Base-by-base conservation (phyloP, 345 rosid genomes). In the Aquilaria sinensis region DNA sequence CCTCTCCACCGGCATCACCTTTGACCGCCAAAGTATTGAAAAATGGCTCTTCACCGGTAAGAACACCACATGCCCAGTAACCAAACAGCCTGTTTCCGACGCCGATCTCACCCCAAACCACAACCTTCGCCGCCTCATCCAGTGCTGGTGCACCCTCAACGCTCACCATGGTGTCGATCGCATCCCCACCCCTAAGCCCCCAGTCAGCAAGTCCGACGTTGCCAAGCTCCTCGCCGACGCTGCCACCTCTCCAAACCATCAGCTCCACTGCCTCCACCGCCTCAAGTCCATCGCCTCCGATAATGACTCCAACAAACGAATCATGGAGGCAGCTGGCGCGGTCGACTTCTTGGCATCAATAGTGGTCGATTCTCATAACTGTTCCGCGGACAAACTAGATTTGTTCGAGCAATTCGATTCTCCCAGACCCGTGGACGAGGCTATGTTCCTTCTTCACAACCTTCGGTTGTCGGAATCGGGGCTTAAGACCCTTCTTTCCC, bases 141-240 rank as follows among this genome's bases (percentile, higher is more conserved):
- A 93, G 67, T 83, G 96, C 10, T 93, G 98, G 98, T 93, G 98
- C 67, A 86, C 82, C 9, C 67, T 93, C 51, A 88, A 93, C 46
- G 96, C 96, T 30, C 83, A 92, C 51, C 57, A 41, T 23, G 69
- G 69, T 3, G 50, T 66, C 37, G 69, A 66, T 29, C 41, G 57
- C 29, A 66, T 66, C 57, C 69, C 69, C 9, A 66, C 69, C 3
- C 69, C 69, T 4, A 66, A 66, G 56, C 63, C 57, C 29, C 63
- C 57, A 9, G 43, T 57, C 57, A 46, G 12, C 57, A 66, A 48
- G n/a, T 13, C 50, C 48, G 56, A 66, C 50, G 58, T 66, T 4
- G 12, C 15, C 8, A 66, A 85, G 77, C 83, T 93, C 70, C 62
- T 90, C 47, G 57, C 31, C 7, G 82, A 72, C 31, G 85, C 80